These are phyloP conservation scores for Trametes punicea DNA, from an alignment of 768 basidiomycete species.

Conservation along the genomic window DNA sequence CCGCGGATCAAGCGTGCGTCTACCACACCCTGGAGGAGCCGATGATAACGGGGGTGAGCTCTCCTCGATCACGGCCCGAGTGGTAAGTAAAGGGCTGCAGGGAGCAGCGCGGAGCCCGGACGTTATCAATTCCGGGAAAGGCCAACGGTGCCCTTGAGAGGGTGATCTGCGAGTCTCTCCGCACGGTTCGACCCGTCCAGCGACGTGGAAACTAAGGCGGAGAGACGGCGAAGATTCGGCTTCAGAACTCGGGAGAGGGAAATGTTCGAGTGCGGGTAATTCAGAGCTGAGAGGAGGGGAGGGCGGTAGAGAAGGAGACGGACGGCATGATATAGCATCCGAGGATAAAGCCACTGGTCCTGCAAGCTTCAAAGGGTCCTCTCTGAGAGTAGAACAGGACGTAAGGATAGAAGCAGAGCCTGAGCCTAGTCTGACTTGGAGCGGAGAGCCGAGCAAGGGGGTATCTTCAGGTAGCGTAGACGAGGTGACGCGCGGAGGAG, in stretches of 20 bases:
- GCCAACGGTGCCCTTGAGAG: conserved; percentile 9
- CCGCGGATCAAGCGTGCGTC: conserved; percentile 12
- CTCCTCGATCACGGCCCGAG: conserved; percentile 11
- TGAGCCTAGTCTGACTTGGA: background rate
- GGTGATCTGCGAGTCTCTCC: conserved; percentile 14
- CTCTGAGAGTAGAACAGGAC: too few relatives aligned
- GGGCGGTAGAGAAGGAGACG: background rate
- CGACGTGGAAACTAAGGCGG: background rate
- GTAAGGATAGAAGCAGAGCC: background rate
- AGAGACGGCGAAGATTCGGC: conserved; percentile 2
- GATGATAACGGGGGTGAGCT: conserved; percentile 3
- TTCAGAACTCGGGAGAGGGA: background rate
- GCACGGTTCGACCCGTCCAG: background rate
- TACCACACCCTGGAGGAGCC: conserved; percentile 2
- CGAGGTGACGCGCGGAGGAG: conserved; percentile 13
- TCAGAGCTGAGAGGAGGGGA: conserved; percentile 14
- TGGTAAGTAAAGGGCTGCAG: conserved; percentile 13
- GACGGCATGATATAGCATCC: background rate
- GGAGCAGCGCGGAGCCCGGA: conserved; percentile 14
- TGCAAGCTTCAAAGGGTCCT: too few relatives aligned
- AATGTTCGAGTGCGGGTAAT: conserved; percentile 1
- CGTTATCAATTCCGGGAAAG: conserved; percentile 6
- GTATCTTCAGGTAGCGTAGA: background rate
- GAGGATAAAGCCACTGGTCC: too few relatives aligned
- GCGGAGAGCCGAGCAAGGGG: conserved; percentile 5